These are phyloP conservation scores for Phytophthora pinifolia DNA, from an alignment of 352 stramenopile genomes.

Conservation along the genomic window DNA sequence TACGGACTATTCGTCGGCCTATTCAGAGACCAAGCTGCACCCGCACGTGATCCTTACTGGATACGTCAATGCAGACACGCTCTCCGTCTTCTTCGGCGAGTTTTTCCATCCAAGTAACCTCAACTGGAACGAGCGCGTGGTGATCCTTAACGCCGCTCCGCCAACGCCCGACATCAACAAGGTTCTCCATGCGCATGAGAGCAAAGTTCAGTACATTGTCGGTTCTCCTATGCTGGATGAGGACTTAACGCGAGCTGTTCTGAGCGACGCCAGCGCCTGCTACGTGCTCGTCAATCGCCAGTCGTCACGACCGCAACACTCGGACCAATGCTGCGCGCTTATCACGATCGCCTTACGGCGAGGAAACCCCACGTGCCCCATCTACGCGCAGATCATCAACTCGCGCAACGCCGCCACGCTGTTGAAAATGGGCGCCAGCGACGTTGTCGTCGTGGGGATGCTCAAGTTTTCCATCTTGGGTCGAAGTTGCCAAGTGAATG, in stretches of 20 bases:
- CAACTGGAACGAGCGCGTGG: conserved; percentile 81
- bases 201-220: conserved; percentile 84
- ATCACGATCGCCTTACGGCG: conserved; percentile 76
- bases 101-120: conserved; percentile 87
- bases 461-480: conserved; percentile 77
- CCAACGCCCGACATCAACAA: conserved; percentile 72
- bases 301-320: conserved; percentile 49
- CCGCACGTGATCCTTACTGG: conserved; percentile 77
- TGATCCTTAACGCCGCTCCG: conserved; percentile 70
- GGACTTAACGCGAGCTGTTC: conserved; percentile 61
- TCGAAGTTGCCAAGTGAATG: conserved; percentile 63
- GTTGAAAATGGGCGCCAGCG: conserved; percentile 72
- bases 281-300: conserved; percentile 74
- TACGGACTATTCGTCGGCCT: conserved; percentile 77
- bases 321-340: conserved; percentile 68
- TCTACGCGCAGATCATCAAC: conserved; percentile 81
- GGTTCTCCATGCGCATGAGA: conserved; percentile 71
- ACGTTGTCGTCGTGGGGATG: conserved; percentile 67
- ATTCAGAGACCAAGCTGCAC: conserved; percentile 68
- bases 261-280: conserved; percentile 56
- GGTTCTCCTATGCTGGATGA: conserved; percentile 79
- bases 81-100: conserved; percentile 74
- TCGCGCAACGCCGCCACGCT: conserved; percentile 61
- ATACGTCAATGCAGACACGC: conserved; percentile 63
- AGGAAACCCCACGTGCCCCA: conserved; percentile 68